These are phyloP conservation scores for Fraxinus quadrangulata DNA, from an alignment of 257 asterid genomes.

Conservation along the genomic window DNA sequence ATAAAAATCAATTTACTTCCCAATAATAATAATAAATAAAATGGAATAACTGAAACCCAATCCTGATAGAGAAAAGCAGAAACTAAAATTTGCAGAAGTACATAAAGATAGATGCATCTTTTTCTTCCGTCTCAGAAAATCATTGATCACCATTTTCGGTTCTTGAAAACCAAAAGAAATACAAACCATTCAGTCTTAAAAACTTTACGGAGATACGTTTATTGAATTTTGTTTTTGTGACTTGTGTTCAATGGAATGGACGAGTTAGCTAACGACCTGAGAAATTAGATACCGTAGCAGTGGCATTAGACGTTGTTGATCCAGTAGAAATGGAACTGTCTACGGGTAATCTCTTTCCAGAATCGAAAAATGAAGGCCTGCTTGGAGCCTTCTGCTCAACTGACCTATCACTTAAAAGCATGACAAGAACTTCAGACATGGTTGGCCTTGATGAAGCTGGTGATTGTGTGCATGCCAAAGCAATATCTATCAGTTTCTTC, in stretches of 20 bases:
- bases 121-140: too few species aligned
- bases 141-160: background rate
- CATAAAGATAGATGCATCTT: background rate
- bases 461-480: conserved; percentile 67
- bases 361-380: conserved; percentile 36
- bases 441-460: conserved; percentile 71
- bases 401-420: conserved; percentile 54
- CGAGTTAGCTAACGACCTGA: conserved; percentile 54
- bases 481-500: conserved; percentile 71
- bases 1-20: too few species aligned
- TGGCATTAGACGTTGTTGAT: conserved; percentile 51
- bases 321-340: conserved; percentile 28
- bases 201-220: background rate
- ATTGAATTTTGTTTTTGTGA: background rate
- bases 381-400: conserved; percentile 32
- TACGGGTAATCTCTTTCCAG: conserved; percentile 29
- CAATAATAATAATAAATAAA: too few species aligned
- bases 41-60: too few species aligned
- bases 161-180: background rate
- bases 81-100: background rate
- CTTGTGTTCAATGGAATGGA: background rate
- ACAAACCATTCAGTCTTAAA: background rate
- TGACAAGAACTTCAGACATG: conserved; percentile 74
- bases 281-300: conserved; percentile 55
- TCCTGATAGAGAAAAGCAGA: background rate